Percentiles rank a stretch among this genome's conserved stretches.
Conservation (phyloP, 805 yeast genomes). For the Pichia gijzeniarum region DNA sequence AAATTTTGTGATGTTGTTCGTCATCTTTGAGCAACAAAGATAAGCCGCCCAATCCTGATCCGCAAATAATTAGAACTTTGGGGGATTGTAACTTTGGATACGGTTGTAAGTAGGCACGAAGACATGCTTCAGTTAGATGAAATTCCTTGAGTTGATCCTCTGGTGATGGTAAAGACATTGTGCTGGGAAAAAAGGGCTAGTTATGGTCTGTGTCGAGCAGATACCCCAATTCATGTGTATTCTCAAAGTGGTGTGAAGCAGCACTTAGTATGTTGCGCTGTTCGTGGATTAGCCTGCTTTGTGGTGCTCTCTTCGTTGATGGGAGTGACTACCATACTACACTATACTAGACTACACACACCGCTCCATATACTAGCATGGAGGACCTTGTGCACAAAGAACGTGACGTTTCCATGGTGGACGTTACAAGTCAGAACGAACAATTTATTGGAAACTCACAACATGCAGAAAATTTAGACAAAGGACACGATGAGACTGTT, state of each 20-base stretch:
- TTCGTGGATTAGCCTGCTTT: no score
- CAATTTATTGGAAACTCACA: constrained; percentile 7
- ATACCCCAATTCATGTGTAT: no score
- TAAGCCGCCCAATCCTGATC: constrained; percentile 90
- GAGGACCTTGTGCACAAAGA: neutral
- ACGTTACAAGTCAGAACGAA: constrained; percentile 20
- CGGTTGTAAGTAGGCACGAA: constrained; percentile 12
- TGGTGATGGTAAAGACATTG: neutral
- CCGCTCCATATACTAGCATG: no score
- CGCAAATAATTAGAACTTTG: constrained; percentile 76
- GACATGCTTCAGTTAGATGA: constrained; percentile 14
- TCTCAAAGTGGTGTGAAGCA: no score
- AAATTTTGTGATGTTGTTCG: constrained; percentile 30
- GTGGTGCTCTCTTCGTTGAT: no score
- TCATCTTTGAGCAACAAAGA: constrained; percentile 42
- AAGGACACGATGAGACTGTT: neutral
- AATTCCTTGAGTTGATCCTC: constrained; percentile 12
- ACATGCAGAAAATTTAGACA: neutral
- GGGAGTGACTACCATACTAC: no score
- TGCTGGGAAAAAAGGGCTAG: no score
- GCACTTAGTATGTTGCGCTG: no score
- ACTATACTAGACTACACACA: no score
- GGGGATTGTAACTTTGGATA: constrained; percentile 34
- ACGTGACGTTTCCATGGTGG: constrained; percentile 32
- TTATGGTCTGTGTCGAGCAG: no score